These are phyloP conservation scores for Ulmus americana DNA, from an alignment of 331 rosid species.

Conservation along the genomic window DNA sequence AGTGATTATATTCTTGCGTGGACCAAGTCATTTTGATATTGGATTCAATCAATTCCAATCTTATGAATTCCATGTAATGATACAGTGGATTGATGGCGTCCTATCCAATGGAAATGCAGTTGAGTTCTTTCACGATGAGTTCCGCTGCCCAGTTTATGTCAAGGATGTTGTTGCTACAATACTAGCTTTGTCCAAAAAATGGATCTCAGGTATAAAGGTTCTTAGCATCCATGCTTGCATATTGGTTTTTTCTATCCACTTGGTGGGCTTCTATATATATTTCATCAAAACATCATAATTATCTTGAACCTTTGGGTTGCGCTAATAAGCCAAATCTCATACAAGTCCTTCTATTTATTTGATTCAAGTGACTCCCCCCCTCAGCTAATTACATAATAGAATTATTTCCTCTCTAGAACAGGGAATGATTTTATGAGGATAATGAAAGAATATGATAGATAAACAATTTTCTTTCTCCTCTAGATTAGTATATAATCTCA, in stretches of 20 bases:
- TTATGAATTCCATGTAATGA: constrained; percentile 22
- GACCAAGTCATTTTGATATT: too few relatives aligned
- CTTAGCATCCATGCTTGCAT: constrained; percentile 3
- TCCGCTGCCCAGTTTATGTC: constrained; percentile 79
- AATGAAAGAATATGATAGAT: not conserved
- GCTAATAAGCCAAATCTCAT: not conserved
- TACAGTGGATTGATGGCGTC: constrained; percentile 78
- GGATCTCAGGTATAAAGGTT: constrained; percentile 58
- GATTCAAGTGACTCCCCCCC: not conserved
- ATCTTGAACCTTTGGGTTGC: not conserved
- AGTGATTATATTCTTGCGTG: too few relatives aligned
- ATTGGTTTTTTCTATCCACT: not conserved
- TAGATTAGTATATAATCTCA: not conserved
- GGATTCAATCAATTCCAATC: too few relatives aligned
- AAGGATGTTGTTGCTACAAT: constrained; percentile 61
- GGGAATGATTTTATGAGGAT: not conserved
- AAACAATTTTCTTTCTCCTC: not conserved
- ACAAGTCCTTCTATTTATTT: not conserved
- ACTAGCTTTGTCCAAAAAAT: constrained; percentile 49
- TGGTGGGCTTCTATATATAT: not conserved
- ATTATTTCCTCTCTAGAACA: not conserved
- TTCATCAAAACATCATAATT: not conserved
- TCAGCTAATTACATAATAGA: not conserved
- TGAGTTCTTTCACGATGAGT: constrained; percentile 77
- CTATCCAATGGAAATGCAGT: constrained; percentile 53